Percentiles rank a stretch among this genome's conserved stretches.
Evolutionary conservation across 2,329 filamentous ascomycete species (phyloP).

Genomic region (Nigrograna mackinnonii): DNA sequence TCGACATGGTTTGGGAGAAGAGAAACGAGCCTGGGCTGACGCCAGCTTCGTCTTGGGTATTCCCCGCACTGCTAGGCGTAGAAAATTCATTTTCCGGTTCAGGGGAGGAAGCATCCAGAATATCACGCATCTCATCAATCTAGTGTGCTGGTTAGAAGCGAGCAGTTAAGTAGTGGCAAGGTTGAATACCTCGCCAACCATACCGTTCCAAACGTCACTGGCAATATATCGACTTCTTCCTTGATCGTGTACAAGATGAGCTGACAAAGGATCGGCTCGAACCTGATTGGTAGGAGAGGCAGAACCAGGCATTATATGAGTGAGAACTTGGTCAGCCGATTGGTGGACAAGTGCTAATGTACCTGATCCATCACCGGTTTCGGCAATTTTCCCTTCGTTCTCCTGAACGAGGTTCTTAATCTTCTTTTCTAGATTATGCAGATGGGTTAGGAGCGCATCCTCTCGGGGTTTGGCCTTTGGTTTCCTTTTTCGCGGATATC

Average conservation of each 20-base stretch:
- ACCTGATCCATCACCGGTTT: background rate
- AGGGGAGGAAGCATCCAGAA: background rate
- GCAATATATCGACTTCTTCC: background rate
- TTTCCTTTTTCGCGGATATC: background rate
- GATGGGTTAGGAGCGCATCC: background rate
- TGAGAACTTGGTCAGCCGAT: background rate
- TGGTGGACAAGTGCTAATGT: background rate
- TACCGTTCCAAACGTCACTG: background rate
- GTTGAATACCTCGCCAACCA: background rate
- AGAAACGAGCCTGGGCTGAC: too few species aligned
- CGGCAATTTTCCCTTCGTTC: background rate
- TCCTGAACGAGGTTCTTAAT: background rate
- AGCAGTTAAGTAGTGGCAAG: background rate
- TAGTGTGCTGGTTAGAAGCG: background rate
- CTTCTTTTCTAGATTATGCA: too few species aligned
- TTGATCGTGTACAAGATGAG: background rate
- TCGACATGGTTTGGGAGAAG: too few species aligned
- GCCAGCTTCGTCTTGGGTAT: too few species aligned
- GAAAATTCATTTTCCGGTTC: background rate
- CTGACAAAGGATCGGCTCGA: too few species aligned
- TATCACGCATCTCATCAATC: background rate
- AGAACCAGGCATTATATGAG: background rate
- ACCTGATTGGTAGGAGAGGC: too few species aligned
- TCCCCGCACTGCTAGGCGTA: background rate
- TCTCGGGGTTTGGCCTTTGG: background rate